Evolutionary conservation across 2,329 filamentous ascomycete species (phyloP).

Genomic region (Clathrospora elynae): DNA sequence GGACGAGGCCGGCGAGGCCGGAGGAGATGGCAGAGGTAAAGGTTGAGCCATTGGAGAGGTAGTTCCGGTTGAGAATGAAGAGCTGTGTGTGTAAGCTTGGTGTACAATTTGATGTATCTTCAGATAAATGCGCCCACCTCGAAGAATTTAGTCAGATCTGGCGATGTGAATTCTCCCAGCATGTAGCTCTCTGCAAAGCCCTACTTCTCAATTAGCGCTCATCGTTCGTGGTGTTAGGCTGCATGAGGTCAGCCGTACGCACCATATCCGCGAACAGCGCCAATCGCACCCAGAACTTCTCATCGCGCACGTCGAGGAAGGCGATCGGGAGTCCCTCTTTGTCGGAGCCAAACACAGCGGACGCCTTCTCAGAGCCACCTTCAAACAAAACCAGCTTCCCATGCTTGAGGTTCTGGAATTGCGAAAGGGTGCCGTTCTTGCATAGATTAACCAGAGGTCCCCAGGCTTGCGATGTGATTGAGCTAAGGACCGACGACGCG

Average conservation of each 20-base stretch:
- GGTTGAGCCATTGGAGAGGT: constrained; percentile 68
- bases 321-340: constrained; percentile 53
- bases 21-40: constrained; percentile 64
- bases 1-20: constrained; percentile 60
- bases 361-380: constrained; percentile 51
- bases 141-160: constrained; percentile 71
- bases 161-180: constrained; percentile 71
- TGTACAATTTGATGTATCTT: not conserved
- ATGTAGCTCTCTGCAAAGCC: constrained; percentile 76
- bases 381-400: constrained; percentile 55
- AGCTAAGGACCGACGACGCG: constrained; percentile 49
- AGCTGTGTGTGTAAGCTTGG: constrained; percentile 54
- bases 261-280: constrained; percentile 73
- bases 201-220: constrained; percentile 32
- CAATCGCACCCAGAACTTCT: constrained; percentile 72
- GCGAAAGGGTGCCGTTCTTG: constrained; percentile 52
- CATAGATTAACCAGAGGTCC: constrained; percentile 55
- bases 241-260: constrained; percentile 15
- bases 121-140: constrained; percentile 52
- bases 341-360: constrained; percentile 51
- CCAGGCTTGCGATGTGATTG: constrained; percentile 55
- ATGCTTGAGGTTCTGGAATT: constrained; percentile 53
- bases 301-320: constrained; percentile 65
- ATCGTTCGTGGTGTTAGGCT: too few relatives aligned
- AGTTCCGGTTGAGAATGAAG: constrained; percentile 71